Evolutionary conservation across 768 basidiomycete genomes (phyloP).

Genomic region (Mycena vitilis): DNA sequence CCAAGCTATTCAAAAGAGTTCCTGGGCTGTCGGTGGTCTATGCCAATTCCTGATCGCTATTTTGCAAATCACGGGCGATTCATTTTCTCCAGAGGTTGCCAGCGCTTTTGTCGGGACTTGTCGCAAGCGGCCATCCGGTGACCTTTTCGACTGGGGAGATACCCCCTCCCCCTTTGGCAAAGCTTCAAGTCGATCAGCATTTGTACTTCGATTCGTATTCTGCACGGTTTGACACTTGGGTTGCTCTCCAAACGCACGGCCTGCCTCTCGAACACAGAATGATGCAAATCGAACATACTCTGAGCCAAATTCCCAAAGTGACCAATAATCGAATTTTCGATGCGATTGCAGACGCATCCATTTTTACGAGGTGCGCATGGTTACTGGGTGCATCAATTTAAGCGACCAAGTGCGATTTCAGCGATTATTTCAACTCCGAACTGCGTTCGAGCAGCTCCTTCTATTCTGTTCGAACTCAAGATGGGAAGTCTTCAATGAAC

Average conservation of each 20-base stretch:
- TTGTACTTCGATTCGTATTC: not conserved
- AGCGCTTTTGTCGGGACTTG: not conserved
- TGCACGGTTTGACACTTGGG: not conserved
- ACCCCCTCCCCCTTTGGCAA: not conserved
- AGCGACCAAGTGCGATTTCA: not conserved
- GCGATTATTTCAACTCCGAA: not conserved
- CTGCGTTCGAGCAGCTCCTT: not conserved
- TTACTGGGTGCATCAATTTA: not conserved
- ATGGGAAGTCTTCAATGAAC: not conserved
- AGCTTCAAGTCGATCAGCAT: not conserved
- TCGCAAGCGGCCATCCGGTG: not conserved
- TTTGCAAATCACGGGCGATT: conserved; percentile 6
- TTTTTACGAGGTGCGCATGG: conserved; percentile 3
- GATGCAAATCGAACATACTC: conserved; percentile 2
- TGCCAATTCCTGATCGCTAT: not conserved
- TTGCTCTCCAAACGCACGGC: not conserved
- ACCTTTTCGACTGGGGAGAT: not conserved
- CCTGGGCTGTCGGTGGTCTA: not conserved
- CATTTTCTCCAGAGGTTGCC: conserved; percentile 4
- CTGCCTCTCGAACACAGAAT: not conserved
- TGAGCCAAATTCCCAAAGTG: not conserved
- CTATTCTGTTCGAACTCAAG: not conserved
- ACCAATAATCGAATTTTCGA: not conserved
- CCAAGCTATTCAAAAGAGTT: no score
- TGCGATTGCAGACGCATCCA: conserved; percentile 15